These are phyloP conservation scores for Alternaria arborescens DNA, from an alignment of 2,329 filamentous ascomycete genomes.

Conservation along the genomic window DNA sequence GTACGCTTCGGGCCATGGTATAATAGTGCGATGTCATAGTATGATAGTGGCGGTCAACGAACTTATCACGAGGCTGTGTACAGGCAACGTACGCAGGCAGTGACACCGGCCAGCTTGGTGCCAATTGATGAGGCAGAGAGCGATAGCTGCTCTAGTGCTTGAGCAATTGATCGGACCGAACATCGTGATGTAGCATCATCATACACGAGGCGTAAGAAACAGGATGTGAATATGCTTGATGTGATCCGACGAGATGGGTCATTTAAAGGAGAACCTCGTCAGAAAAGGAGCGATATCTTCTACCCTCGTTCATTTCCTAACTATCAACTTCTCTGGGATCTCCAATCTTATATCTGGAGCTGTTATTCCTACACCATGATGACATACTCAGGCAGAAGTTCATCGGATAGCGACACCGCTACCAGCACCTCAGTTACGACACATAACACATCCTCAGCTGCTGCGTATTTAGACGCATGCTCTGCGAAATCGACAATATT, in stretches of 20 bases:
- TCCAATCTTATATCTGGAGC: not conserved
- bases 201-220: not conserved
- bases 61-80: no score
- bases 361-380: not conserved
- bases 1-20: no score
- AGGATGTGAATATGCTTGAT: not conserved
- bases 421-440: not conserved
- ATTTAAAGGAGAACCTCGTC: not conserved
- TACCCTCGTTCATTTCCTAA: not conserved
- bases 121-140: no score
- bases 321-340: rapidly evolving
- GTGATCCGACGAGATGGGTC: not conserved
- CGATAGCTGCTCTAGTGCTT: no score
- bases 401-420: not conserved
- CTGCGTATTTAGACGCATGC: not conserved
- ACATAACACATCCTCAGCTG: not conserved
- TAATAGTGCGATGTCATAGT: no score
- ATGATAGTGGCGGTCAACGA: no score
- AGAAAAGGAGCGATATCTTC: not conserved
- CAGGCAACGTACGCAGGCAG: no score
- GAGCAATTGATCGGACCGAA: no score
- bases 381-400: not conserved
- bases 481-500: not conserved
- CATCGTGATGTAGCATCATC: not conserved
- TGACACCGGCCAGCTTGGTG: no score